Evolutionary conservation across 108 stramenopile species (phyloP).

Genomic region (Nannochloropsis salina): DNA sequence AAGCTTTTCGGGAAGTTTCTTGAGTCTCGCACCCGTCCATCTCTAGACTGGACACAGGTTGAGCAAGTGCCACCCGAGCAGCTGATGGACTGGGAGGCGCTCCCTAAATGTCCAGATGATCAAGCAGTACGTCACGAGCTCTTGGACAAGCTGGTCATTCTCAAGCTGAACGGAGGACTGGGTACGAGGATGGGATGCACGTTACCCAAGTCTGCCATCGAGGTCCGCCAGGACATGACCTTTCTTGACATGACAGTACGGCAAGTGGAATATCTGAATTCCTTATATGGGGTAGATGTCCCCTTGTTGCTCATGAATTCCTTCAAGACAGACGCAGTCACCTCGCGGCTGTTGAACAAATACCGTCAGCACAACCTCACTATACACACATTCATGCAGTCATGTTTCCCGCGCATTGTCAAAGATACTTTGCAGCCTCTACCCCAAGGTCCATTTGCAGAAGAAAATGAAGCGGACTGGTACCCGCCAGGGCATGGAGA

Average conservation of each 20-base stretch:
- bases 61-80: conserved; percentile 27
- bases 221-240: conserved; percentile 50
- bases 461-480: conserved; percentile 68
- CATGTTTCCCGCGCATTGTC: conserved; percentile 52
- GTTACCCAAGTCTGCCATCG: conserved; percentile 52
- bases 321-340: conserved; percentile 92
- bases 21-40: conserved; percentile 35
- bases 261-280: conserved; percentile 52
- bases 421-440: conserved; percentile 31
- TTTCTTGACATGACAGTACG: conserved; percentile 53
- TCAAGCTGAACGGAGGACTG: conserved; percentile 99
- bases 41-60: conserved; percentile 34
- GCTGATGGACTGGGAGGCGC: conserved; percentile 38
- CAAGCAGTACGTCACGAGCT: conserved; percentile 59
- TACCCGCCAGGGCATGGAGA: conserved; percentile 99
- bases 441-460: conserved; percentile 30
- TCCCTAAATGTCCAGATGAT: conserved; percentile 48
- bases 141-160: conserved; percentile 85
- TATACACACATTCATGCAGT: conserved; percentile 59
- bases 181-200: conserved; percentile 95
- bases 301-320: conserved; percentile 96
- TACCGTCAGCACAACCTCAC: conserved; percentile 60
- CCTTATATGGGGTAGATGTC: conserved; percentile 54
- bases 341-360: conserved; percentile 72
- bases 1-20: conserved; percentile 52